Percentiles rank a stretch among this genome's conserved stretches.
phyloP scores from a whole-genome alignment of 768 basidiomycete genomes.

The Auriscalpium vulgare region DNA sequence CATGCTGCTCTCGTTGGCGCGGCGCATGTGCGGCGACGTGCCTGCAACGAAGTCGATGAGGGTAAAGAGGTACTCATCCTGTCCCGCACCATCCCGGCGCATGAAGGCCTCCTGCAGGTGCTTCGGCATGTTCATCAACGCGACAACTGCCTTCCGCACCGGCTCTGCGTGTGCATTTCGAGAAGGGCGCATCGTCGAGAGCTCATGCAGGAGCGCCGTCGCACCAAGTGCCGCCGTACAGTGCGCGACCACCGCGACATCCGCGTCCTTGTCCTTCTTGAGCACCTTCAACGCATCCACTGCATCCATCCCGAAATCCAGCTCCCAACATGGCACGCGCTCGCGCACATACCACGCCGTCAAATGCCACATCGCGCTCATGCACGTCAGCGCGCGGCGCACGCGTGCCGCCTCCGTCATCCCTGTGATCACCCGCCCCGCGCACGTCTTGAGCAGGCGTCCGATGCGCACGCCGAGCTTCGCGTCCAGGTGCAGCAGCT shows the following conservation, averaged over 20 bases:
- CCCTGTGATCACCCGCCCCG: background rate
- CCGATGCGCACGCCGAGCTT: conserved; percentile 11
- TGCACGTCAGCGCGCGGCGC: conserved; percentile 1
- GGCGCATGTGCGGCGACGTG: background rate
- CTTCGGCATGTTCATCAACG: background rate
- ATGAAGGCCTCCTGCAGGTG: background rate
- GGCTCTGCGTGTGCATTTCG: background rate
- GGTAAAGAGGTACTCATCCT: background rate
- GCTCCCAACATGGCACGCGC: conserved; percentile 4
- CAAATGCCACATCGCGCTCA: conserved; percentile 4
- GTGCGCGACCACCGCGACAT: background rate
- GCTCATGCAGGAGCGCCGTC: conserved; percentile 5
- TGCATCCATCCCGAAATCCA: conserved; percentile 4
- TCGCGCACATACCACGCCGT: conserved; percentile 6
- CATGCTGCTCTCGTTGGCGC: background rate
- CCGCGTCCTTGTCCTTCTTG: background rate
- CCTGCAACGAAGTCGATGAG: background rate
- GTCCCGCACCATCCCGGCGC: background rate
- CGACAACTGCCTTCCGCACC: background rate
- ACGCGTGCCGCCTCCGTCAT: background rate
- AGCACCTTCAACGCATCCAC: conserved; percentile 4
- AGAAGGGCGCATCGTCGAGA: background rate
- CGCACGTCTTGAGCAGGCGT: conserved; percentile 7
- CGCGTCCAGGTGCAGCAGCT: conserved; percentile 3
- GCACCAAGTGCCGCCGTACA: conserved; percentile 5